A percentile compares a stretch with the other conserved stretches of the same genome.
phyloP scores from a whole-genome alignment of 805 yeast species.

The Isabelozyma pseudorhagii region DNA sequence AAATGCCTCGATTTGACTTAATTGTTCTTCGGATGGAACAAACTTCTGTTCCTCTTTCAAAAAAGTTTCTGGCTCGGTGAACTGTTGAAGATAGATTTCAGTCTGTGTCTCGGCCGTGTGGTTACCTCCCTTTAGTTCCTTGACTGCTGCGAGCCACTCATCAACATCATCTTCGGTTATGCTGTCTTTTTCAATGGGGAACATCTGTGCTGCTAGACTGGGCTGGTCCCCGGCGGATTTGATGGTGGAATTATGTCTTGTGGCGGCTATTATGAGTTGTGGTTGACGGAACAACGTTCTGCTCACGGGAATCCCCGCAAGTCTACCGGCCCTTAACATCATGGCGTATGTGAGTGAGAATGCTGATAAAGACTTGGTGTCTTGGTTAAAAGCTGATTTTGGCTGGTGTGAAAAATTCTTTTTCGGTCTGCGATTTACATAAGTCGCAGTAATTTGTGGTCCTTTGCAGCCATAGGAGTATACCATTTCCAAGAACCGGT shows the following conservation, averaged over 20 bases:
- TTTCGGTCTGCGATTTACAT: neutral
- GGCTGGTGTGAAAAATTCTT: neutral
- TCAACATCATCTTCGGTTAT: slow-evolving; percentile 41
- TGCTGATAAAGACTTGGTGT: neutral
- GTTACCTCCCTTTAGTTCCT: slow-evolving; percentile 33
- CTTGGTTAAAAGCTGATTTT: neutral
- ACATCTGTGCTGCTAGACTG: slow-evolving; percentile 32
- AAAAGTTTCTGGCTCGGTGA: slow-evolving; percentile 35
- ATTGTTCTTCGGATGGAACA: slow-evolving; percentile 65
- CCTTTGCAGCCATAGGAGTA: too few relatives aligned
- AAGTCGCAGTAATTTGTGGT: neutral
- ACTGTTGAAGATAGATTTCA: slow-evolving; percentile 38
- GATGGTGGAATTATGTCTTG: slow-evolving; percentile 2
- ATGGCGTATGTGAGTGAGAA: neutral
- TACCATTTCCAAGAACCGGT: neutral
- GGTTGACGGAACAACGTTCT: neutral
- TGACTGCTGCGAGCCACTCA: slow-evolving; percentile 46
- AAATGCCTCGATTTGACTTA: slow-evolving; percentile 50
- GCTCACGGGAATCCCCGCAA: neutral
- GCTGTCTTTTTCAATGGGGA: slow-evolving; percentile 33
- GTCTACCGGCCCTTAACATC: neutral
- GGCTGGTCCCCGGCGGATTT: slow-evolving; percentile 3
- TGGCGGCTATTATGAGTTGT: neutral
- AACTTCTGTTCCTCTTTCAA: slow-evolving; percentile 32
- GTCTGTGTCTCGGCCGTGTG: slow-evolving; percentile 27